Conservation (phyloP, 306 rosid genomes). For the Dalbergia cochinchinensis region DNA sequence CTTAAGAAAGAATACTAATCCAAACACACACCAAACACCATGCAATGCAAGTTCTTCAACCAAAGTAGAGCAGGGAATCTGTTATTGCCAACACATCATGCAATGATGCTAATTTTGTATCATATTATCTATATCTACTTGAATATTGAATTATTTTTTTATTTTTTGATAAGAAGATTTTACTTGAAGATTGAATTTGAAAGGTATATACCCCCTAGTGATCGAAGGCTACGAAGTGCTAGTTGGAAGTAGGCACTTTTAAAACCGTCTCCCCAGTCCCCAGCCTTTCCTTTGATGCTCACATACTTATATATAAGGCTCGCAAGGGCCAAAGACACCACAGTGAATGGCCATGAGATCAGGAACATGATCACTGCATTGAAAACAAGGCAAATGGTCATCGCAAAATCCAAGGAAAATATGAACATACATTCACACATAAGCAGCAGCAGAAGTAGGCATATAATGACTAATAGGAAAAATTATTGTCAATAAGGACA, state of each 20-base stretch:
- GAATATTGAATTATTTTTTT: no score
- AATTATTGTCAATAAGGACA: background rate
- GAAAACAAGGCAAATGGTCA: conserved; percentile 45
- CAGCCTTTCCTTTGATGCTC: conserved; percentile 97
- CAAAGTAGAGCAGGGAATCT: background rate
- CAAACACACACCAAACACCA: no score
- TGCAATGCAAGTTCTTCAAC: background rate
- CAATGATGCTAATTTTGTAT: conserved; percentile 32
- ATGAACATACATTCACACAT: background rate
- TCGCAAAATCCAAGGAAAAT: conserved; percentile 26
- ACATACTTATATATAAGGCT: conserved; percentile 97
- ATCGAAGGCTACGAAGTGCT: conserved; percentile 98
- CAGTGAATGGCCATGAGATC: conserved; percentile 98
- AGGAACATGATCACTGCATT: conserved; percentile 97
- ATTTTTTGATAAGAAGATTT: no score
- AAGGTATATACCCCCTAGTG: conserved; percentile 84
- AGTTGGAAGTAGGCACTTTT: conserved; percentile 99
- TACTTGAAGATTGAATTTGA: conserved; percentile 32
- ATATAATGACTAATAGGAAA: conserved; percentile 29
- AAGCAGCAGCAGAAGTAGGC: conserved; percentile 29
- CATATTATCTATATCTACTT: background rate
- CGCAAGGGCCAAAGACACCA: conserved; percentile 93
- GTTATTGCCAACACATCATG: conserved; percentile 32
- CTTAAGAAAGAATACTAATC: no score
- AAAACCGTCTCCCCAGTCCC: conserved; percentile 99